These are phyloP conservation scores for Isatis tinctoria DNA, from an alignment of 345 rosid species.

Conservation along the genomic window DNA sequence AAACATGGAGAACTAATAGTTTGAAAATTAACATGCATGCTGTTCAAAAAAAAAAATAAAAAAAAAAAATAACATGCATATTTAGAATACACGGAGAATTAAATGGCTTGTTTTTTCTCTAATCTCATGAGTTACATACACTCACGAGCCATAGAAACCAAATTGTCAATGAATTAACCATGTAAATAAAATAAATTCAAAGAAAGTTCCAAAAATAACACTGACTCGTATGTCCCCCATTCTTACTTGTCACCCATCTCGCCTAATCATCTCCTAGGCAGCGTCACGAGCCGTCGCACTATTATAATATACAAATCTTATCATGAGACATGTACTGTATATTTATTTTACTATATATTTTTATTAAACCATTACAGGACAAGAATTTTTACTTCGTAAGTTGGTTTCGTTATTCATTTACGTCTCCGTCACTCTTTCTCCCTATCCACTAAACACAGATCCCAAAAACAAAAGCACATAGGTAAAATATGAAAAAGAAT, in stretches of 20 bases:
- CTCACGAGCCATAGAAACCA: not conserved
- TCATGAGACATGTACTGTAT: not conserved
- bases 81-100: too few species aligned
- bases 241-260: conserved; percentile 29
- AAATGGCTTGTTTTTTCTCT: too few species aligned
- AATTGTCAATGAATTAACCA: not conserved
- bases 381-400: not conserved
- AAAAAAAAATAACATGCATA: too few species aligned
- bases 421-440: conserved; percentile 24
- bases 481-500: not conserved
- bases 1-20: too few species aligned
- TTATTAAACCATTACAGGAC: conserved; percentile 11
- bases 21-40: too few species aligned
- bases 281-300: conserved; percentile 29
- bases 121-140: not conserved
- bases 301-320: conserved; percentile 4
- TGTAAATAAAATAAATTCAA: not conserved
- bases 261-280: conserved; percentile 24
- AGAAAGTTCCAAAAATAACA: conserved; percentile 18
- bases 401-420: conserved; percentile 10
- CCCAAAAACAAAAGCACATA: conserved; percentile 1
- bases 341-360: not conserved
- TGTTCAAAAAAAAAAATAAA: too few species aligned
- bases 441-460: conserved; percentile 30
- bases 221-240: conserved; percentile 33